A percentile compares a stretch with the other conserved stretches of the same genome.
Conservation (phyloP, 2,329 filamentous ascomycete genomes). For the Davidsoniella virescens region DNA sequence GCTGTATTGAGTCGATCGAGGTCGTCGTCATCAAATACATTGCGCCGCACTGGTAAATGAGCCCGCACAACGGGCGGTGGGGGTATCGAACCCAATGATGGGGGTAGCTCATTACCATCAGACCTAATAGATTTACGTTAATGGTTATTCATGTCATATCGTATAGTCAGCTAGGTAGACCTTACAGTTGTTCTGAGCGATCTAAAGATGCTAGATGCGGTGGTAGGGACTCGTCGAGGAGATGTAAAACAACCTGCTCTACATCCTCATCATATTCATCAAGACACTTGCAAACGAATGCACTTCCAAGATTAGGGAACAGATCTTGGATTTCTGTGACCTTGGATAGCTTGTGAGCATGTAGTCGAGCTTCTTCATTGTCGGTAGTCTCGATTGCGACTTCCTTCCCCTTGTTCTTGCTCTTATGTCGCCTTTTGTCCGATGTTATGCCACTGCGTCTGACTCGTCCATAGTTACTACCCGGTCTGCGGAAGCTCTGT, state of each 20-base stretch:
- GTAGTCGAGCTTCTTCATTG: constrained; percentile 32
- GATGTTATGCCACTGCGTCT: background rate
- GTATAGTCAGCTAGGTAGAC: too few relatives aligned
- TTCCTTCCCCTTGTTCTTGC: constrained; percentile 51
- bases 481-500: background rate
- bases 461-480: constrained; percentile 26
- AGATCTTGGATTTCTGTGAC: constrained; percentile 86
- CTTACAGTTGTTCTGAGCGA: constrained; percentile 44
- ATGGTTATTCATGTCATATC: background rate
- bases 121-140: background rate
- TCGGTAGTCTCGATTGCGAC: constrained; percentile 22
- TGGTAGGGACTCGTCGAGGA: constrained; percentile 65
- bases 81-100: constrained; percentile 15
- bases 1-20: constrained; percentile 55
- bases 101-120: too few relatives aligned
- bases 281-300: constrained; percentile 62
- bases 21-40: constrained; percentile 67
- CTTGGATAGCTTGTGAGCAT: constrained; percentile 68
- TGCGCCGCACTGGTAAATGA: constrained; percentile 42
- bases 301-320: constrained; percentile 73
- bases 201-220: constrained; percentile 48
- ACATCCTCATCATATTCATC: constrained; percentile 64
- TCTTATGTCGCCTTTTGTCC: constrained; percentile 21
- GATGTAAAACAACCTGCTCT: constrained; percentile 64
- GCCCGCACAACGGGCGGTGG: constrained; percentile 17